Conservation (phyloP, 352 stramenopile genomes). For the Pythium phragmitis region DNA sequence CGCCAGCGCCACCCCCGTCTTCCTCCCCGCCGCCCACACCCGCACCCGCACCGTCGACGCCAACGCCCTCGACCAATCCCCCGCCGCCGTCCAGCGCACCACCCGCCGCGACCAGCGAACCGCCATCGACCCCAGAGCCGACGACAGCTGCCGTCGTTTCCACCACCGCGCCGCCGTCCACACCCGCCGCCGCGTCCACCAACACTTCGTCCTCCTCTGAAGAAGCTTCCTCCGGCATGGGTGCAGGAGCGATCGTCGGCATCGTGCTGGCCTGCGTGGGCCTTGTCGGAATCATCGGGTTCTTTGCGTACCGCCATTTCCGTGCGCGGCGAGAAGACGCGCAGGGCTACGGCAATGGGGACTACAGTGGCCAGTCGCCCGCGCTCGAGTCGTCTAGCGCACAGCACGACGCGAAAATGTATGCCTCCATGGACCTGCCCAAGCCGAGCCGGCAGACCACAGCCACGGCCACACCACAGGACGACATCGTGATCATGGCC, state of each 20-base stretch:
- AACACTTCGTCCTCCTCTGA: not conserved
- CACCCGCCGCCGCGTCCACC: not conserved
- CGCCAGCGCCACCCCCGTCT: not conserved
- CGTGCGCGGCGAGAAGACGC: conserved; percentile 22
- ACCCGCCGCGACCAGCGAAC: not conserved
- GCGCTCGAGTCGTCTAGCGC: conserved; percentile 21
- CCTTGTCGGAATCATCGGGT: conserved; percentile 23
- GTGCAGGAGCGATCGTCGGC: conserved; percentile 25
- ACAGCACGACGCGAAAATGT: conserved; percentile 23
- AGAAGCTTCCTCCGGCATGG: conserved; percentile 12
- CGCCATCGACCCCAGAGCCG: not conserved
- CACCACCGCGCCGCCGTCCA: not conserved
- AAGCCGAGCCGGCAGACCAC: conserved; percentile 21
- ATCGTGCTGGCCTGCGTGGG: conserved; percentile 27
- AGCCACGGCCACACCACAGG: conserved; percentile 15
- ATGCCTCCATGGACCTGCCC: conserved; percentile 16
- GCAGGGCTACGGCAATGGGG: conserved; percentile 16
- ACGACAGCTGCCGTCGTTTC: not conserved
- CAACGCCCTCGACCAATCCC: not conserved
- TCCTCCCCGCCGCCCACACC: conserved; percentile 9
- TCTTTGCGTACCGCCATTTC: conserved; percentile 29
- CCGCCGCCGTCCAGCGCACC: conserved; percentile 1
- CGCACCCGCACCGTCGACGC: not conserved
- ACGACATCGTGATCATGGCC: conserved; percentile 29
- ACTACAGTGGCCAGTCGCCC: conserved; percentile 22